Conservation (phyloP, 2,329 filamentous ascomycete genomes). For the Arthroderma uncinatum region DNA sequence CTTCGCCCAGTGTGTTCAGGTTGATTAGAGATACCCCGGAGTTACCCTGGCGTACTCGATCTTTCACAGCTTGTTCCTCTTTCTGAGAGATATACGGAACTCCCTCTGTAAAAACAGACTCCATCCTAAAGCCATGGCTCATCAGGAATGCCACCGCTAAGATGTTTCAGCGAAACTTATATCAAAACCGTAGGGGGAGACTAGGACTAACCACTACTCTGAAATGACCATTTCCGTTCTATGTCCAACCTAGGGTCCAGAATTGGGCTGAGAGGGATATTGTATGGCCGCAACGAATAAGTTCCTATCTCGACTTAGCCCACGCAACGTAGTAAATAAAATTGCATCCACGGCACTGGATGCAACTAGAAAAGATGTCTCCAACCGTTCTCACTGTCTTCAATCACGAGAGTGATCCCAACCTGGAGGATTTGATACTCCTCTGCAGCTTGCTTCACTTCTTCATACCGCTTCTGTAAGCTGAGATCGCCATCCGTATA, state of each 20-base stretch:
- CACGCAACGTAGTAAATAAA: neutral
- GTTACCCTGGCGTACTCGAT: slow-evolving; percentile 10
- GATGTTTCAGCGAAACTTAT: neutral
- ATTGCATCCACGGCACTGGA: neutral
- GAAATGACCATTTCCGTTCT: slow-evolving; percentile 49
- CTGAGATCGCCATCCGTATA: slow-evolving; percentile 36
- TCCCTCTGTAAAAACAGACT: slow-evolving; percentile 44
- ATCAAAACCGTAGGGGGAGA: slow-evolving; percentile 3
- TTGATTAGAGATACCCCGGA: slow-evolving; percentile 33
- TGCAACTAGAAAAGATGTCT: neutral
- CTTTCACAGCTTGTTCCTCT: slow-evolving; percentile 43
- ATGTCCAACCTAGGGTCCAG: slow-evolving; percentile 43
- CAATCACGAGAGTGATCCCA: slow-evolving; percentile 54
- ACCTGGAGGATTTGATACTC: slow-evolving; percentile 55
- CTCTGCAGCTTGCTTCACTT: slow-evolving; percentile 50
- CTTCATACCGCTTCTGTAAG: slow-evolving; percentile 50
- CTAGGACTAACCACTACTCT: slow-evolving; percentile 39
- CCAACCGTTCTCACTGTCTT: slow-evolving; percentile 42
- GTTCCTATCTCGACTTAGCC: slow-evolving; percentile 23
- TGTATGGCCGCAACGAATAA: slow-evolving; percentile 54
- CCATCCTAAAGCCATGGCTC: slow-evolving; percentile 48
- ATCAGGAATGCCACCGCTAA: slow-evolving; percentile 51
- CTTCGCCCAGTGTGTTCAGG: slow-evolving; percentile 42
- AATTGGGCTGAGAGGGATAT: slow-evolving; percentile 51
- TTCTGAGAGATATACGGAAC: slow-evolving; percentile 52